phyloP scores from a whole-genome alignment of 768 basidiomycete genomes.

The Podaxis sp. region DNA sequence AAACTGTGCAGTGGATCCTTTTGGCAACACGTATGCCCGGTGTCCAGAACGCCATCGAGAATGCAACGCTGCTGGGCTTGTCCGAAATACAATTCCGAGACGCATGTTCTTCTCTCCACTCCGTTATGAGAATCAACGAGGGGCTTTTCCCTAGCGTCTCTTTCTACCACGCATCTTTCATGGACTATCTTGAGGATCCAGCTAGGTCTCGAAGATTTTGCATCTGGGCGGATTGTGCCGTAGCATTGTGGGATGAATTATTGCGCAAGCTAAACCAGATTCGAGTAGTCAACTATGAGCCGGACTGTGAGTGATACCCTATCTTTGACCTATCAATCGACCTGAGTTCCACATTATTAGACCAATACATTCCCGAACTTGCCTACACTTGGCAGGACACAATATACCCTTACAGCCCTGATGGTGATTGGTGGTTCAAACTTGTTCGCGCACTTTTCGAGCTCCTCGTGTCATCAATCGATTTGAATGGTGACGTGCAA shows the following conservation, averaged over 20 bases:
- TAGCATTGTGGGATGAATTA: background rate
- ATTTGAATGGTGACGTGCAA: background rate
- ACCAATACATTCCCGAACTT: background rate
- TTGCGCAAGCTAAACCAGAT: background rate
- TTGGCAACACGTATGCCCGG: background rate
- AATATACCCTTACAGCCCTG: background rate
- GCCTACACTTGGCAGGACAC: background rate
- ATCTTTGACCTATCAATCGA: background rate
- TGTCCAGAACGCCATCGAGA: background rate
- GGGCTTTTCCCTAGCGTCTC: background rate
- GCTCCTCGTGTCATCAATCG: background rate
- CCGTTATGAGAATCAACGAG: background rate
- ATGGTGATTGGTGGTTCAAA: too few species aligned
- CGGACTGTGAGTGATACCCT: background rate
- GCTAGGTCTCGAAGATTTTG: background rate
- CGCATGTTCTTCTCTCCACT: background rate
- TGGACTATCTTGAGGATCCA: background rate
- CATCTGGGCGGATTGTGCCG: background rate
- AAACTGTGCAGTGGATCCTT: background rate
- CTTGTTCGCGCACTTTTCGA: background rate
- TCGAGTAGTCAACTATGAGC: background rate
- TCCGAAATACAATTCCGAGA: conserved; percentile 1
- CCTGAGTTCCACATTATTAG: background rate
- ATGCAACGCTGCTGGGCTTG: background rate
- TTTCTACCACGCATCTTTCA: conserved; percentile 3